These are phyloP conservation scores for Scenedesmus sp. DNA, from an alignment of 163 green algal genomes.

Conservation along the genomic window DNA sequence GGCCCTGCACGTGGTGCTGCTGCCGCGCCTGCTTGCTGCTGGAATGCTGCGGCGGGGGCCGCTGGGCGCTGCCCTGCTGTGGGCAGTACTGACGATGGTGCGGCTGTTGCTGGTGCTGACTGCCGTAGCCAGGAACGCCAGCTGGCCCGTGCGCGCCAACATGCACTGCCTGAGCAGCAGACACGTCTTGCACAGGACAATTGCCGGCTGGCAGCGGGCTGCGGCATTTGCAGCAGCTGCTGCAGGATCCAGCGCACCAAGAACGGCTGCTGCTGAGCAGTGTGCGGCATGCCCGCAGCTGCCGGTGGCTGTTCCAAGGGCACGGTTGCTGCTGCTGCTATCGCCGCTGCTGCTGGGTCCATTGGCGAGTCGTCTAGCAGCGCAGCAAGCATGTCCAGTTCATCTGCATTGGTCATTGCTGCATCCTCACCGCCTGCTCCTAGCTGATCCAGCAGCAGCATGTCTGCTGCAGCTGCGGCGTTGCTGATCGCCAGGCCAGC, in stretches of 20 bases:
- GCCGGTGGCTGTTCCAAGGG: background rate
- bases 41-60: background rate
- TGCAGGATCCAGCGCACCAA: too few species aligned
- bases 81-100: background rate
- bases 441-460: conserved; percentile 27
- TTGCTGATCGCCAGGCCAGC: background rate
- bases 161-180: background rate
- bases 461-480: conserved; percentile 30
- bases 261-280: background rate
- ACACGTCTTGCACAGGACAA: background rate
- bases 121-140: background rate
- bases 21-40: too few species aligned
- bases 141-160: background rate
- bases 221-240: background rate
- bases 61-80: background rate
- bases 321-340: background rate
- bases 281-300: background rate
- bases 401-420: conserved; percentile 16
- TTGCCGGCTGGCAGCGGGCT: background rate
- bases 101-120: background rate
- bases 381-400: background rate
- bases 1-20: too few species aligned
- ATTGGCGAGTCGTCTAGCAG: background rate
- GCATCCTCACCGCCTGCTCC: conserved; percentile 14
- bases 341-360: background rate